A percentile compares a stretch with the other conserved stretches of the same genome.
Evolutionary conservation across 345 rosid genomes (phyloP).

Genomic region (Pelargonium nanum): DNA sequence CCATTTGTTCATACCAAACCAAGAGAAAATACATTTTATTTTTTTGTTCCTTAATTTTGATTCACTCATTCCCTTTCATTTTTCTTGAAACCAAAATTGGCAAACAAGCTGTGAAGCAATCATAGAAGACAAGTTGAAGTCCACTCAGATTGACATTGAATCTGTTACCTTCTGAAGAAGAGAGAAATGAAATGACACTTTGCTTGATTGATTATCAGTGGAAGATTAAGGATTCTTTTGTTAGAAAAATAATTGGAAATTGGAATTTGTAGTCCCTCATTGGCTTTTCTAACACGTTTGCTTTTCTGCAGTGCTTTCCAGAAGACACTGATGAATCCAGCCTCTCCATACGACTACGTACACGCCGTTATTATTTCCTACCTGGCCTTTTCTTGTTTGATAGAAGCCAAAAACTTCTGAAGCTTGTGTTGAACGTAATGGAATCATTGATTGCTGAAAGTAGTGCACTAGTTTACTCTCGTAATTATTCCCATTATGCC

Average conservation of each 20-base stretch:
- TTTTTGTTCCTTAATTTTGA: background rate
- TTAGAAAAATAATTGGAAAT: too few species aligned
- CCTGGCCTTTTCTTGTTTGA: constrained; percentile 60
- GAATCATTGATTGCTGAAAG: constrained; percentile 25
- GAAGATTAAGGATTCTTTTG: background rate
- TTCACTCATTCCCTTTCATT: background rate
- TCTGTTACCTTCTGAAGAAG: background rate
- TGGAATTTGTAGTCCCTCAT: background rate
- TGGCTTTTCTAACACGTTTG: background rate
- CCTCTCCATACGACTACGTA: constrained; percentile 11
- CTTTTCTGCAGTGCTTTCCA: constrained; percentile 38
- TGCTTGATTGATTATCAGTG: too few species aligned
- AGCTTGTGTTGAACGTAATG: constrained; percentile 36
- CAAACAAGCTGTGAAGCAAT: background rate
- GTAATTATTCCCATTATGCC: constrained; percentile 15
- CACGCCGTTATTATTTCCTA: constrained; percentile 32
- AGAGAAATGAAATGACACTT: background rate
- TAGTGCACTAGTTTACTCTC: constrained; percentile 14
- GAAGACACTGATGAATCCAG: constrained; percentile 31
- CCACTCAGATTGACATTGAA: background rate
- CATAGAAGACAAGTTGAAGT: background rate
- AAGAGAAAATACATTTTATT: too few species aligned
- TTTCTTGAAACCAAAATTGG: background rate
- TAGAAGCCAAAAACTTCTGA: constrained; percentile 37
- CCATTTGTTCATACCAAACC: background rate